phyloP scores from a whole-genome alignment of 2,329 filamentous ascomycete species.

The Fusarium equiseti region DNA sequence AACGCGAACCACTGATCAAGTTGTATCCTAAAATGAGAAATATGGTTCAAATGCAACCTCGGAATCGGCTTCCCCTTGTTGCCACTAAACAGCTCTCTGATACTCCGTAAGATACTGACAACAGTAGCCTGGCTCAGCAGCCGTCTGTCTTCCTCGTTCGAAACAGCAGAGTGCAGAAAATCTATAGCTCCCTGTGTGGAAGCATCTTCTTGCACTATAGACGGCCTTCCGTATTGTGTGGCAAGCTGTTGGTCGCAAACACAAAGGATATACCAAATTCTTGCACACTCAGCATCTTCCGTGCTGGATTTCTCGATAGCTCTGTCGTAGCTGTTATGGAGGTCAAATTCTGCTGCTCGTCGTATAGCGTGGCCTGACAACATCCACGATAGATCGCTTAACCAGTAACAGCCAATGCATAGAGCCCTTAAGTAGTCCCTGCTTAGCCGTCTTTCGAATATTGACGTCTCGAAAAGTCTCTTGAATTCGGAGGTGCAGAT shows the following conservation, averaged over 20 bases:
- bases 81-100: slow-evolving; percentile 67
- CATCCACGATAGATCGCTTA: slow-evolving; percentile 72
- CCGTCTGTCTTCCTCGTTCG: slow-evolving; percentile 67
- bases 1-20: slow-evolving; percentile 56
- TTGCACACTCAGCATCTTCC: slow-evolving; percentile 64
- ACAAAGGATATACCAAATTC: slow-evolving; percentile 72
- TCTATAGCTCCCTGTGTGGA: slow-evolving; percentile 69
- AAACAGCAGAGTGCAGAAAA: slow-evolving; percentile 63
- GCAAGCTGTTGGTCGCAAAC: slow-evolving; percentile 72
- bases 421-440: slow-evolving; percentile 69
- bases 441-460: slow-evolving; percentile 54
- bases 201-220: slow-evolving; percentile 69
- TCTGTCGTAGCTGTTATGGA: slow-evolving; percentile 58
- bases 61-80: slow-evolving; percentile 66
- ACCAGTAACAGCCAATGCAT: slow-evolving; percentile 72
- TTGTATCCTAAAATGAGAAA: slow-evolving; percentile 51
- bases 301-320: slow-evolving; percentile 55
- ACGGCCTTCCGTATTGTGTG: slow-evolving; percentile 70
- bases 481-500: slow-evolving; percentile 68
- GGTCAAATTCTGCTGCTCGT: slow-evolving; percentile 61
- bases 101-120: slow-evolving; percentile 67
- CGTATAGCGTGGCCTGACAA: slow-evolving; percentile 67
- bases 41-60: slow-evolving; percentile 64
- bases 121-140: slow-evolving; percentile 69
- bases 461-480: slow-evolving; percentile 62